Base-by-base conservation (phyloP, 208 protist genomes). In the Leishmania major region DNA sequence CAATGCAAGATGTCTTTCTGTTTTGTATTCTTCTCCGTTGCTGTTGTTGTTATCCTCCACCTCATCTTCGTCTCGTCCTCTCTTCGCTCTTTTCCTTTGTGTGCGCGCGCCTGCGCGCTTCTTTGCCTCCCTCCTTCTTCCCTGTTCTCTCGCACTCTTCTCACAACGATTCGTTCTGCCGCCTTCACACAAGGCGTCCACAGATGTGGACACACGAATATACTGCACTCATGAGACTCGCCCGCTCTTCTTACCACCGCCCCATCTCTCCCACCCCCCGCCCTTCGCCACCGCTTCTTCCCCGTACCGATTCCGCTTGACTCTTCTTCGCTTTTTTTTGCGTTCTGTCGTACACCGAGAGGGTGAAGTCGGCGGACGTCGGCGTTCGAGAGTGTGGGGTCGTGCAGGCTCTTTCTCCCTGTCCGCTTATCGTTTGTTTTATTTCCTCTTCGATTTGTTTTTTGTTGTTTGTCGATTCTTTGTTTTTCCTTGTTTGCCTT, bases 101-200 rank as follows among this genome's bases (percentile, higher is more conserved):
- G 66, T 45, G 37, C 37, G 35, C 37, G 35, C 37, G 17, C 37
- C n/a, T 45, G 6, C 8, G 35, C 31, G 17, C 37, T 15, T 67
- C 17, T 45, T 25, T 71, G 35, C 45, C 17, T 71, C 28, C 19
- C 4, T 71, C 19, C 35, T 15, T 71, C 19, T 45, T 71, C 7
- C 66, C 4, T 35, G 2, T 35, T 47, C 35, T 15, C 15, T n/a
- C 66, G 31, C 66, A 71, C n/a, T 19, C 45, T 43, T 71, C 35
- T 71, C 22, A 7, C 35, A 71, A 43, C 17, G 66, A 71, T 25
- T 25, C 66, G 0, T 25, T 71, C 66, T 71, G 66, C 35, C 66
- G 35, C 66, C 66, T 71, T 71, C 35, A 22, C 66, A 71, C 66
- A 31, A 71, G 35, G 35, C 66, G 35, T 43, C 66, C n/a, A 71